Base-by-base conservation (phyloP, 805 yeast genomes). In the Cyberlindnera xylosilytica region DNA sequence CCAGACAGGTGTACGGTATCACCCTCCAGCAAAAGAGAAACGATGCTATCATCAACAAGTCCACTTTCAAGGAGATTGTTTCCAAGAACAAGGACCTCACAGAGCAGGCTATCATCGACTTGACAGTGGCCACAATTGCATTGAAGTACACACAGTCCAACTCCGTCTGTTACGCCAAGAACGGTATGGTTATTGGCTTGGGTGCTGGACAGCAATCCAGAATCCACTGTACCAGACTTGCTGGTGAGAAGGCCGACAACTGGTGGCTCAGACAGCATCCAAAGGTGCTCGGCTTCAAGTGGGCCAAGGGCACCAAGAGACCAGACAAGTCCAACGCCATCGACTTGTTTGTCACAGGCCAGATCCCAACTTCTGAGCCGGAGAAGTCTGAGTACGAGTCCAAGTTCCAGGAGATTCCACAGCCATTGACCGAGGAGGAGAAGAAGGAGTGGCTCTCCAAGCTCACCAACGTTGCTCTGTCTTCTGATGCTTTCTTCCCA, bases 221-320 rank as follows among this genome's bases (percentile, higher is more conserved):
- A 73, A 93, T 93, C 62, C 99, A 93, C 74, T 93, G 99, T 74
- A 93, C 99, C 38, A 84, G 99, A 73, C 79, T 93, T 57, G 99
- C 99, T 39, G 99, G 99, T 65, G 99, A 93, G 63, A 93, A 93
- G 76, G 97, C 98, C 53, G 97, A 93, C 68, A 90, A 90, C 79
- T 93, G 98, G 98, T 93, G 99, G 99, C 78, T 93, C 62, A 85
- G 99, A 76, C 98, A 93, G 69, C 99, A 93, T 70, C 98, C 98
- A 55, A 80, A 74, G 64, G 98, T 93, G 8, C 72, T 93, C 46
- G 93, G 72, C 19, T 85, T 93, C 79, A 79, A 91, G 72, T 93
- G 98, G 98, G 95, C 96, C 51, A 88, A 88, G 73, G 98, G 98
- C 62, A 85, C 85, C 55, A 93, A 93, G 79, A 87, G 97, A 73